phyloP scores from a whole-genome alignment of 306 rosid genomes.

The Trifolium subterraneum region DNA sequence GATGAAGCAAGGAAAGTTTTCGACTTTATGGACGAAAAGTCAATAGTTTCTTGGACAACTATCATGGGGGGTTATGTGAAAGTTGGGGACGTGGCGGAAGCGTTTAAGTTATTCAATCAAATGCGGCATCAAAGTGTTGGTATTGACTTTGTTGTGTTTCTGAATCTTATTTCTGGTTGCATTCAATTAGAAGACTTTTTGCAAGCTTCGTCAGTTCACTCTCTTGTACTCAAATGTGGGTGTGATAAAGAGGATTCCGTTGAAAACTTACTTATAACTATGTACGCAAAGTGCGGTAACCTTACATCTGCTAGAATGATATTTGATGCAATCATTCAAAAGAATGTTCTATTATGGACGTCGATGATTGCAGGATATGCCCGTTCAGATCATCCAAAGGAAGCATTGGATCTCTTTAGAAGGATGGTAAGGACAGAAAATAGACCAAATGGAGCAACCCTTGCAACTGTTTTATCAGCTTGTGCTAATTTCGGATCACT shows the following conservation, averaged over 20 bases:
- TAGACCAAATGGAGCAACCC: slow-evolving; percentile 47
- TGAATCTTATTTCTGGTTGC: slow-evolving; percentile 11
- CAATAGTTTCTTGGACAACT: slow-evolving; percentile 57
- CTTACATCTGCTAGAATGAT: slow-evolving; percentile 53
- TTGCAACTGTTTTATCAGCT: slow-evolving; percentile 50
- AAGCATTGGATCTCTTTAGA: slow-evolving; percentile 52
- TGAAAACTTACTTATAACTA: slow-evolving; percentile 55
- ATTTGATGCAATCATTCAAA: slow-evolving; percentile 54
- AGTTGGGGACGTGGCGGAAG: slow-evolving; percentile 37
- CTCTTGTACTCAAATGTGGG: slow-evolving; percentile 57
- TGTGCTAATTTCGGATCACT: slow-evolving; percentile 60
- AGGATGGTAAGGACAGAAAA: slow-evolving; percentile 40
- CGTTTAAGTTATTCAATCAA: slow-evolving; percentile 45
- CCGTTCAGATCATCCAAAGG: slow-evolving; percentile 43
- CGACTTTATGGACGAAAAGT: slow-evolving; percentile 46
- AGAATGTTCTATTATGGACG: slow-evolving; percentile 64
- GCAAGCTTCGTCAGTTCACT: slow-evolving; percentile 52
- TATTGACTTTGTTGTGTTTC: background rate
- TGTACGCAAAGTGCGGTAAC: slow-evolving; percentile 63
- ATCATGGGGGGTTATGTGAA: slow-evolving; percentile 54
- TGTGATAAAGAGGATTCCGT: slow-evolving; percentile 50
- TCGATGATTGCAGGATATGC: slow-evolving; percentile 60
- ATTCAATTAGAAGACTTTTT: slow-evolving; percentile 32
- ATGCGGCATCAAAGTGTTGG: slow-evolving; percentile 38
- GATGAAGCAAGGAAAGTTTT: slow-evolving; percentile 51